These are phyloP conservation scores for Tulasnella sp. DNA, from an alignment of 768 basidiomycete species.

Conservation along the genomic window DNA sequence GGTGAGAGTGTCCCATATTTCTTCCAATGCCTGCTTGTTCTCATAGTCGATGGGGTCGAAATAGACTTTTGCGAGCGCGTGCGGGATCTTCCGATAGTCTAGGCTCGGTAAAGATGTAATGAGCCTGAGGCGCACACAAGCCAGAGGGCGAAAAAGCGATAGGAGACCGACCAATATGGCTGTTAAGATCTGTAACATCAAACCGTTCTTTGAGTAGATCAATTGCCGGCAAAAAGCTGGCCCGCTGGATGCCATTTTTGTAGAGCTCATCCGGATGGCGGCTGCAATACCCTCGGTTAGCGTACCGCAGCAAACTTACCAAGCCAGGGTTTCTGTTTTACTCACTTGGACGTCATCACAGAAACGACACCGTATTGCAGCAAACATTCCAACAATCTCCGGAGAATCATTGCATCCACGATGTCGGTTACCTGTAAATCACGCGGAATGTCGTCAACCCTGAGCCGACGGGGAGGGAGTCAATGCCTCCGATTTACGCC, in stretches of 20 bases:
- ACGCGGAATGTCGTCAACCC: conserved; percentile 18
- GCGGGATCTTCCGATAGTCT: conserved; percentile 92
- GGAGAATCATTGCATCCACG: conserved; percentile 95
- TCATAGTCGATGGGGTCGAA: conserved; percentile 70
- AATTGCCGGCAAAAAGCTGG: conserved; percentile 92
- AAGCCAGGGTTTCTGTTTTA: conserved; percentile 9
- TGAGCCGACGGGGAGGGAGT: conserved; percentile 8
- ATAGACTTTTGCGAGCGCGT: conserved; percentile 91
- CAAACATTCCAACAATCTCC: conserved; percentile 81
- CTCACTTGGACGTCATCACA: conserved; percentile 96
- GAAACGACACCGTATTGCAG: conserved; percentile 85
- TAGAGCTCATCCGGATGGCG: conserved; percentile 97
- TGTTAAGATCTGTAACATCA: conserved; percentile 87
- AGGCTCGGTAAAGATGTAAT: conserved; percentile 19
- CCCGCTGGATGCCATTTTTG: conserved; percentile 96
- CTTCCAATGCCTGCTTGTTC: conserved; percentile 65
- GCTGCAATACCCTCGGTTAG: conserved; percentile 42
- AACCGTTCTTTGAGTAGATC: conserved; percentile 85
- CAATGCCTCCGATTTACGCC: conserved; percentile 17
- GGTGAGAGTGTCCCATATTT: conserved; percentile 75
- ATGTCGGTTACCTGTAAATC: conserved; percentile 81
- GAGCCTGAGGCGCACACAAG: background rate
- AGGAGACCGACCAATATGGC: conserved; percentile 69
- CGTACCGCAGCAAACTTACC: background rate
- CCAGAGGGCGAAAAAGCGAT: background rate